A percentile compares a stretch with the other conserved stretches of the same genome.
phyloP scores from a whole-genome alignment of 2,329 filamentous ascomycete species.

The Bipolaris oryzae region DNA sequence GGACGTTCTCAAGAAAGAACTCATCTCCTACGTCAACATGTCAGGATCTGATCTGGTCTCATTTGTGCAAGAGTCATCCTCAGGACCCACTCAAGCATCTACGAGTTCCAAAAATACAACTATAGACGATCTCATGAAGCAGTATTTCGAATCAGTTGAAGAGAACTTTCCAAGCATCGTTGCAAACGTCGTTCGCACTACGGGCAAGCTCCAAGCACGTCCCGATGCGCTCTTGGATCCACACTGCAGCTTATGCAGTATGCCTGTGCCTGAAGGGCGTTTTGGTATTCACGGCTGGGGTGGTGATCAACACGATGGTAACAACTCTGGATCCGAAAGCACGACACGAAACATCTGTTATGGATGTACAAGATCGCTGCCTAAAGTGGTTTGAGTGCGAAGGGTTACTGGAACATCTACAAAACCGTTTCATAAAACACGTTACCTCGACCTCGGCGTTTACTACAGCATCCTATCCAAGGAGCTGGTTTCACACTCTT shows the following conservation, averaged over 20 bases:
- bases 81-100: slow-evolving; percentile 38
- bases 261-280: slow-evolving; percentile 67
- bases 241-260: slow-evolving; percentile 71
- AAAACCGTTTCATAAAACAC: not conserved
- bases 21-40: slow-evolving; percentile 68
- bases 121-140: slow-evolving; percentile 87
- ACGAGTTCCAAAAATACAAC: slow-evolving; percentile 77
- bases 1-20: slow-evolving; percentile 83
- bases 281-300: slow-evolving; percentile 67
- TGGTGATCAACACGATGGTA: slow-evolving; percentile 59
- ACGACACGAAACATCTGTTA: slow-evolving; percentile 63
- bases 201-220: slow-evolving; percentile 73
- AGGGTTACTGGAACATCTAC: slow-evolving; percentile 1
- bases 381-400: slow-evolving; percentile 13
- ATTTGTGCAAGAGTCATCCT: slow-evolving; percentile 42
- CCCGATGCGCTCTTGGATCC: slow-evolving; percentile 33
- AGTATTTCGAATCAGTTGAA: slow-evolving; percentile 88
- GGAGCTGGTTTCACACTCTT: not conserved
- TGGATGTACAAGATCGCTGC: slow-evolving; percentile 70
- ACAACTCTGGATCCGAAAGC: slow-evolving; percentile 30
- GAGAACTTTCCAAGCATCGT: slow-evolving; percentile 88
- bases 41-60: slow-evolving; percentile 58
- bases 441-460: too few species aligned
- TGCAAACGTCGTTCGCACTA: slow-evolving; percentile 91
- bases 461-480: not conserved